These are phyloP conservation scores for Achlya hypogyna DNA, from an alignment of 352 stramenopile genomes.

Conservation along the genomic window DNA sequence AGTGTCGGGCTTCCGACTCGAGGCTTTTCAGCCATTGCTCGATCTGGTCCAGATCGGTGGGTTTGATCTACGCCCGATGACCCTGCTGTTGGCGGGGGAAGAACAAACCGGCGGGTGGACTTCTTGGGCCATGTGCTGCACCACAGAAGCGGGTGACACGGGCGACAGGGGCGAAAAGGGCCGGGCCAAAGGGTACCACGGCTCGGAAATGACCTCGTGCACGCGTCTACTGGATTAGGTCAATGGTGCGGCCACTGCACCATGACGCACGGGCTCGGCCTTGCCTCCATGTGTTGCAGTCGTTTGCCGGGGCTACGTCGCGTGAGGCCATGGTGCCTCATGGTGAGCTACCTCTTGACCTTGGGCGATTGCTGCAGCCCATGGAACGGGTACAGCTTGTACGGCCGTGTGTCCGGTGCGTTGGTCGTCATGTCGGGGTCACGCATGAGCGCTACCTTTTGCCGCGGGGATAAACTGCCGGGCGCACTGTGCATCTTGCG, in stretches of 20 bases:
- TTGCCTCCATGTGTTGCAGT: background rate
- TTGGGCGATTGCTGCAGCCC: slow-evolving; percentile 15
- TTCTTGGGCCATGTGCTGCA: slow-evolving; percentile 4
- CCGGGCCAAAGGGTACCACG: slow-evolving; percentile 6
- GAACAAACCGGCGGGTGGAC: background rate
- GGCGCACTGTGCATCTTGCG: background rate
- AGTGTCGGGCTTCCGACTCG: slow-evolving; percentile 30
- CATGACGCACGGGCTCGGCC: background rate
- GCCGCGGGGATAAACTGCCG: background rate
- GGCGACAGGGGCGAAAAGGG: slow-evolving; percentile 4
- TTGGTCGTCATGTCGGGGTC: slow-evolving; percentile 14
- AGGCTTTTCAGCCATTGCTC: slow-evolving; percentile 55
- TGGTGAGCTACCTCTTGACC: slow-evolving; percentile 2
- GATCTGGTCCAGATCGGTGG: slow-evolving; percentile 50
- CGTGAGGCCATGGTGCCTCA: background rate
- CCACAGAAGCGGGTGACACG: slow-evolving; percentile 7
- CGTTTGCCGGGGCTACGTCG: slow-evolving; percentile 2
- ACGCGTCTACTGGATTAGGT: too few species aligned
- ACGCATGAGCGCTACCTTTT: slow-evolving; percentile 12
- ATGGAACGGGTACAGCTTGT: slow-evolving; percentile 19
- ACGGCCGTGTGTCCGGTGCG: background rate
- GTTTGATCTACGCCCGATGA: slow-evolving; percentile 5
- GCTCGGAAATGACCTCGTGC: background rate
- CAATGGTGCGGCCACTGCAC: background rate
- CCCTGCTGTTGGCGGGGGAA: background rate